Base-by-base conservation (phyloP, 2,329 filamentous ascomycete species). In the Beauveria brongniartii region DNA sequence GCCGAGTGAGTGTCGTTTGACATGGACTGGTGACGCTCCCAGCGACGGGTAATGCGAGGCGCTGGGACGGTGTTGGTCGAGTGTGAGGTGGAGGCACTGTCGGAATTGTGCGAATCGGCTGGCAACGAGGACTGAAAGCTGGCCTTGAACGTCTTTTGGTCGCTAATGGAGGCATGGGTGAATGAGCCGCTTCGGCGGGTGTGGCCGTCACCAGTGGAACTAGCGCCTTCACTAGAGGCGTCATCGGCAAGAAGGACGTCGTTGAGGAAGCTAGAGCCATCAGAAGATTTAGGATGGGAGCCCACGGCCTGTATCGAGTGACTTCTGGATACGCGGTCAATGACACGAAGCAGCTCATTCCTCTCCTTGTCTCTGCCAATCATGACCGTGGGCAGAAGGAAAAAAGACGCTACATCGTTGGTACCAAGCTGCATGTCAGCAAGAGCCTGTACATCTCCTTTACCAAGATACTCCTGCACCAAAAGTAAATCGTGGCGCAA, bases 321-420 rank as follows among this genome's bases (percentile, higher is more conserved):
- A 40, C 81, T 86, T 69, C 80, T 85, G 22, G 89, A 84, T 54
- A 92, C 88, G 52, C 85, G 87, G 64, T 95, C 87, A 55, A 97
- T 90, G 41, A 94, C 82, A 65, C 80, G 82, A 44, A 92, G 74
- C 9, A 97, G 83, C 43, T 83, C 82, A 52, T 86, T 79, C 47
- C 85, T 85, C 70, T 96, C 91, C 63, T 83, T 79, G 34, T 87
- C 80, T 41, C 92, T 84, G 3, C 93, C 93, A 65, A 96, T 89
- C 80, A 95, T 91, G 62, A 81, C 80, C 0, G 85, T 83, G 0
- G 93, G 93, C 22, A 97, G 81, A 66, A 92, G 89, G 74, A 97
- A 97, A 70, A 95, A 94, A 5, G 92, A 95, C 1, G 91, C 96
- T 0, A 96, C 86, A 72, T 97, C 93, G 62, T 87, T 90, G n/a